Conservation (phyloP, 2,329 filamentous ascomycete genomes). For the Emmonsiellopsis sp. region DNA sequence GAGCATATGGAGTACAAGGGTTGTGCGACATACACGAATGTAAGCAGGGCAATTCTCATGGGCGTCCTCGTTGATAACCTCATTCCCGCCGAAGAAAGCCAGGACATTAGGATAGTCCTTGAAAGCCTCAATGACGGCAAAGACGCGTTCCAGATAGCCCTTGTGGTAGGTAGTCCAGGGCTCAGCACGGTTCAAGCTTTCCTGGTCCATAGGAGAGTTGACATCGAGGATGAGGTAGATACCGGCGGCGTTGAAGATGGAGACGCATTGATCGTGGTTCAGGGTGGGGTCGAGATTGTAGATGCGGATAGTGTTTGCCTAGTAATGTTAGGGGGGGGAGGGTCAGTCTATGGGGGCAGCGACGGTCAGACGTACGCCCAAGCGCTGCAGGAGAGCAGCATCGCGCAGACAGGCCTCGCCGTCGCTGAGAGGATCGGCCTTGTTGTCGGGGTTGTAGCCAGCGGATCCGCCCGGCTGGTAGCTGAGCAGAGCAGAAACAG, state of each 20-base stretch:
- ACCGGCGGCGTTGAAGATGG: slow-evolving; percentile 57
- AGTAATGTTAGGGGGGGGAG: slow-evolving; percentile 4
- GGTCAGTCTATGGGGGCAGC: not conserved
- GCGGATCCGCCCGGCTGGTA: slow-evolving; percentile 56
- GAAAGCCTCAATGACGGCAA: slow-evolving; percentile 57
- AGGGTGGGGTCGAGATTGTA: slow-evolving; percentile 54
- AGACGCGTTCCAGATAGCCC: slow-evolving; percentile 50
- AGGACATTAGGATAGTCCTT: slow-evolving; percentile 57
- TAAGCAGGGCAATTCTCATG: slow-evolving; percentile 47
- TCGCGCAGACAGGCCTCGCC: slow-evolving; percentile 51
- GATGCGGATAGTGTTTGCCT: slow-evolving; percentile 55
- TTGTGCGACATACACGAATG: slow-evolving; percentile 38
- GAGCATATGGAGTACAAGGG: slow-evolving; percentile 1
- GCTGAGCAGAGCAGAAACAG: slow-evolving; percentile 21
- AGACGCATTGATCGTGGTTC: slow-evolving; percentile 54
- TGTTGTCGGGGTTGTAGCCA: slow-evolving; percentile 43
- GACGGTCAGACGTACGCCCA: slow-evolving; percentile 40
- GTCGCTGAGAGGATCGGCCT: slow-evolving; percentile 49
- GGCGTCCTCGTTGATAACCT: slow-evolving; percentile 57
- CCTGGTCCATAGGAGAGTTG: slow-evolving; percentile 50
- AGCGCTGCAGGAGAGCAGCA: slow-evolving; percentile 53
- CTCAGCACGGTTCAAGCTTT: slow-evolving; percentile 48
- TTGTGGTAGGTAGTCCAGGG: slow-evolving; percentile 48
- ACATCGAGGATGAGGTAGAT: slow-evolving; percentile 61
- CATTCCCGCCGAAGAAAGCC: slow-evolving; percentile 60